phyloP scores from a whole-genome alignment of 2,329 filamentous ascomycete species.

The Clathrospora elynae region DNA sequence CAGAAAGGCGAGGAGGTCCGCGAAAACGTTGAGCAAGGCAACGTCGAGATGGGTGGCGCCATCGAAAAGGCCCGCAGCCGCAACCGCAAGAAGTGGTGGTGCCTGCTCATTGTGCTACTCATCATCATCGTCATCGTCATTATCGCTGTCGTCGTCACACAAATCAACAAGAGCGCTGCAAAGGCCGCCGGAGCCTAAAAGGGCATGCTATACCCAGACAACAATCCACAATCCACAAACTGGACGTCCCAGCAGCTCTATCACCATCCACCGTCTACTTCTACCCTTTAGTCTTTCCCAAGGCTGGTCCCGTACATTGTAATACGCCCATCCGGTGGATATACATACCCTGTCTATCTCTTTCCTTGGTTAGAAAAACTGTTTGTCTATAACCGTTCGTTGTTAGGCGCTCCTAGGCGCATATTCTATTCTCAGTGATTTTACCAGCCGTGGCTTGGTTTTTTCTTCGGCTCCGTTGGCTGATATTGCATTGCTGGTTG shows the following conservation, averaged over 20 bases:
- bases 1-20: constrained; percentile 84
- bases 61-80: constrained; percentile 72
- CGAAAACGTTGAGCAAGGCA: constrained; percentile 82
- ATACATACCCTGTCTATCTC: constrained; percentile 12
- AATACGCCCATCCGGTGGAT: constrained; percentile 22
- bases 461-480: too few relatives aligned
- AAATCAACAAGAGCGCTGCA: constrained; percentile 32
- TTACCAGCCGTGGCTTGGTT: background rate
- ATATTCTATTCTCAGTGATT: constrained; percentile 12
- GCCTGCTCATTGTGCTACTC: constrained; percentile 70
- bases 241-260: constrained; percentile 1
- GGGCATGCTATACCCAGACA: background rate
- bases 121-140: constrained; percentile 48
- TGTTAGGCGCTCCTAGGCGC: constrained; percentile 10
- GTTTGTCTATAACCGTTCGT: constrained; percentile 5
- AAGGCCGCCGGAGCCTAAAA: constrained; percentile 1
- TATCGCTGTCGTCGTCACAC: constrained; percentile 46
- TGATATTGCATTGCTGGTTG: too few relatives aligned
- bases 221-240: background rate
- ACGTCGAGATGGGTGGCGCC: constrained; percentile 79
- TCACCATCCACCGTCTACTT: constrained; percentile 13
- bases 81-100: constrained; percentile 95
- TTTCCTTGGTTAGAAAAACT: constrained; percentile 10
- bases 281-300: constrained; percentile 12
- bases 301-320: constrained; percentile 24